phyloP scores from a whole-genome alignment of 352 stramenopile species.

The Chrysophaeum taylorii region DNA sequence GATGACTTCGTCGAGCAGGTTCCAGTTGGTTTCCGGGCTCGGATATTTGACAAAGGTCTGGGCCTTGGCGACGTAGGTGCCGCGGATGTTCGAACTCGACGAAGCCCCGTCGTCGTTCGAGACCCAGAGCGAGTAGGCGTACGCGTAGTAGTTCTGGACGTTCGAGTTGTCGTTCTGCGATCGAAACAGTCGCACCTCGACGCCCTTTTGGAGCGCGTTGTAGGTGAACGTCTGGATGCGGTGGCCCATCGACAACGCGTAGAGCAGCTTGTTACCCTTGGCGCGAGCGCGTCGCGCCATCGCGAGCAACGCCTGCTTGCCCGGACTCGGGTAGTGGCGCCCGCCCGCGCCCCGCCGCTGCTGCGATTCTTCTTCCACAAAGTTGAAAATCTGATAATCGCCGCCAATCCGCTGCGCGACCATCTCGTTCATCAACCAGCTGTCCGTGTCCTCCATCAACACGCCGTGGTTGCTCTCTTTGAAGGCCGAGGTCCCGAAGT shows the following conservation, averaged over 20 bases:
- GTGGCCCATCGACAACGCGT: constrained; percentile 64
- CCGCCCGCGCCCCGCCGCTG: neutral
- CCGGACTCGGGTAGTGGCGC: neutral
- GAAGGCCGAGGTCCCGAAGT: neutral
- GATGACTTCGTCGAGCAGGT: constrained; percentile 7
- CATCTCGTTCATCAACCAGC: constrained; percentile 43
- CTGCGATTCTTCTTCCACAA: neutral
- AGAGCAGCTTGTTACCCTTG: constrained; percentile 31
- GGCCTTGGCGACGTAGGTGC: constrained; percentile 36
- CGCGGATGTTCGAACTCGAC: neutral
- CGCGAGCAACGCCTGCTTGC: too few relatives aligned
- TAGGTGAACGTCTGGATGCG: constrained; percentile 36
- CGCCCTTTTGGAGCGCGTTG: constrained; percentile 36
- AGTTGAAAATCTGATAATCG: constrained; percentile 54
- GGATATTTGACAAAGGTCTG: constrained; percentile 59
- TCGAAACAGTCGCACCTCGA: constrained; percentile 51
- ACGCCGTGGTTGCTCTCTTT: constrained; percentile 3
- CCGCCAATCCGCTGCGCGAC: constrained; percentile 55
- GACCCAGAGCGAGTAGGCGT: constrained; percentile 48
- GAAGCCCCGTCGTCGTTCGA: constrained; percentile 31
- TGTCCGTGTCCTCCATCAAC: neutral
- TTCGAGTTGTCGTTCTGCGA: constrained; percentile 39
- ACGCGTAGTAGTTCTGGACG: constrained; percentile 41
- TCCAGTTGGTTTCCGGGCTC: constrained; percentile 10
- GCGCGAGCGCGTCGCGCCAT: neutral